Evolutionary conservation across 2,329 filamentous ascomycete genomes (phyloP).

Genomic region (Biscogniauxia sp.): DNA sequence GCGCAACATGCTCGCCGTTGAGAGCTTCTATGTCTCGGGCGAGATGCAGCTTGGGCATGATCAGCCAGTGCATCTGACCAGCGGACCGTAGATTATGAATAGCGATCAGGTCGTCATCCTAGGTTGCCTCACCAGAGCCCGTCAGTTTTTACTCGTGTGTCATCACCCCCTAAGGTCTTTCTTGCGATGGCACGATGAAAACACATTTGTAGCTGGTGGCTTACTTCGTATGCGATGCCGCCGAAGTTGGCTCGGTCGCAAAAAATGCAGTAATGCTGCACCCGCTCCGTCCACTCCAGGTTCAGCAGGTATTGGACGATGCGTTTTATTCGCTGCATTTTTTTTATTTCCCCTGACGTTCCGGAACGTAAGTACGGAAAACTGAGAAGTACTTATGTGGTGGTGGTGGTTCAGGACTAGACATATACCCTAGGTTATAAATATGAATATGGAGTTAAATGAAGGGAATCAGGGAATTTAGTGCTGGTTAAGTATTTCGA

Average conservation of each 20-base stretch:
- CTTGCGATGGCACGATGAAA: no score
- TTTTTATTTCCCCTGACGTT: no score
- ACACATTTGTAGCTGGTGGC: neutral
- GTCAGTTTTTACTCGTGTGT: neutral
- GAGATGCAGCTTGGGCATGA: slow-evolving; percentile 5
- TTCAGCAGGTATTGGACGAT: slow-evolving; percentile 4
- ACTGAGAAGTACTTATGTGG: no score
- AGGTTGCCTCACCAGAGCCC: neutral
- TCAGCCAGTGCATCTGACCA: slow-evolving; percentile 9
- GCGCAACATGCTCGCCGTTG: neutral
- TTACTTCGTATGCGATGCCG: slow-evolving; percentile 8
- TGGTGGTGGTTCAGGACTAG: no score
- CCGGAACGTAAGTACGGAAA: no score
- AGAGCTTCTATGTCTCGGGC: slow-evolving; percentile 10
- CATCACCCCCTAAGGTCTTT: no score
- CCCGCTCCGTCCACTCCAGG: slow-evolving; percentile 9
- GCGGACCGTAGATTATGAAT: neutral
- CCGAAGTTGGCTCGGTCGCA: slow-evolving; percentile 9
- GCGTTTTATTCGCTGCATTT: neutral
- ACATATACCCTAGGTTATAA: no score
- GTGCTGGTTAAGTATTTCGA: no score
- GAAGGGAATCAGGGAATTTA: no score
- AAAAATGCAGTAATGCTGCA: slow-evolving; percentile 5
- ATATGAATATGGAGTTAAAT: no score
- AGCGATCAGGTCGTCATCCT: neutral